Conservation (phyloP, 176 grass and related monocot species). For the Musa itinerans region DNA sequence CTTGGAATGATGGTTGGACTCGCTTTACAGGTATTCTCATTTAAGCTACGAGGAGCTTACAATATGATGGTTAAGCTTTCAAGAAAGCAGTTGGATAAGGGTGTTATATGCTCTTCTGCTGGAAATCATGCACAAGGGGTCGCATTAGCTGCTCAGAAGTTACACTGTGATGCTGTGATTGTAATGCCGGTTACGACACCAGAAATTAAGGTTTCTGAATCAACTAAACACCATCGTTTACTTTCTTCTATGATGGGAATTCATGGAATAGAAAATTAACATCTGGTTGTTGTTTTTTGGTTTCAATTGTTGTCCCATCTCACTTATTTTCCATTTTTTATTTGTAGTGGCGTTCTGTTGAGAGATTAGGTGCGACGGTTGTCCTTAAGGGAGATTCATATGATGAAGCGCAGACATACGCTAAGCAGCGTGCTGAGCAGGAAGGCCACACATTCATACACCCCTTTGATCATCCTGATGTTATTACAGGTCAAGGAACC, state of each 20-base stretch:
- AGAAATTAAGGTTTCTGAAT: constrained; percentile 83
- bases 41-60: constrained; percentile 92
- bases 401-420: constrained; percentile 85
- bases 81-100: constrained; percentile 55
- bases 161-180: constrained; percentile 80
- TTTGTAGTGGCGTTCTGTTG: constrained; percentile 78
- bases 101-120: constrained; percentile 92
- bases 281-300: background rate
- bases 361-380: constrained; percentile 81
- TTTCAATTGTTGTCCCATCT: background rate
- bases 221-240: background rate
- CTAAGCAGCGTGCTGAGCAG: constrained; percentile 63
- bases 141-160: constrained; percentile 64
- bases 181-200: constrained; percentile 96
- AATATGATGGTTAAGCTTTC: constrained; percentile 98
- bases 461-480: constrained; percentile 92
- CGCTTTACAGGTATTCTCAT: constrained; percentile 70
- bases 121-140: constrained; percentile 99
- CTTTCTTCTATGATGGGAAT: too few relatives aligned
- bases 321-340: constrained; percentile 6
- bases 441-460: constrained; percentile 88
- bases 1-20: background rate
- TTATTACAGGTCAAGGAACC: constrained; percentile 90
- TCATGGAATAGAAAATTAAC: too few relatives aligned
- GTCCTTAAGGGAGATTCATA: constrained; percentile 84